These are phyloP conservation scores for Fusarium multiceps DNA, from an alignment of 2,329 filamentous ascomycete genomes.

Conservation along the genomic window DNA sequence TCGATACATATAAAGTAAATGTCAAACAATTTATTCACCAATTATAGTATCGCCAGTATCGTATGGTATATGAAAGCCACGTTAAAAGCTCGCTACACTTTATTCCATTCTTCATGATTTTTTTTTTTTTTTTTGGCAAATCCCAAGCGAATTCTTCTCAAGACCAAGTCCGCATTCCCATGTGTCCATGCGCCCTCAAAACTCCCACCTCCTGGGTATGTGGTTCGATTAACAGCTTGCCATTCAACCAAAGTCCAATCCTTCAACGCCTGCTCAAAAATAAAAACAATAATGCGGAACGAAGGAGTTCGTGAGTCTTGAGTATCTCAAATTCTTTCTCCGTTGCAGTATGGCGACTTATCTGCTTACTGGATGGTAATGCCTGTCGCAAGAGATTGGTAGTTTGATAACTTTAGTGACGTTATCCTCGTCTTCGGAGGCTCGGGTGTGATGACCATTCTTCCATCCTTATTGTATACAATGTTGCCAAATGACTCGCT, in stretches of 20 bases:
- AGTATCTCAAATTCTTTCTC: not conserved
- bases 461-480: conserved; percentile 68
- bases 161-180: conserved; percentile 21
- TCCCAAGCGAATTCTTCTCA: conserved; percentile 35
- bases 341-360: not conserved
- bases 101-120: conserved; percentile 21
- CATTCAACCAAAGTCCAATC: conserved; percentile 21
- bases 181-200: conserved; percentile 43
- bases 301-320: not conserved
- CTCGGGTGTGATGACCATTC: conserved; percentile 67
- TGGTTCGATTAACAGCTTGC: conserved; percentile 40
- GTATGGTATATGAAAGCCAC: conserved; percentile 41
- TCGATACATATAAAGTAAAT: not conserved
- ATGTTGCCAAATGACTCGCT: conserved; percentile 72
- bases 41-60: conserved; percentile 31
- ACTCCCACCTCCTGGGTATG: conserved; percentile 47
- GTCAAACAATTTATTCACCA: conserved; percentile 22
- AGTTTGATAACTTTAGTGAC: conserved; percentile 69
- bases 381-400: conserved; percentile 60
- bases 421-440: conserved; percentile 63
- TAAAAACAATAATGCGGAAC: conserved; percentile 23
- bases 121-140: conserved; percentile 30
- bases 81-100: conserved; percentile 16
- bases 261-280: conserved; percentile 41
- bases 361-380: conserved; percentile 51